phyloP scores from a whole-genome alignment of 2,329 filamentous ascomycete genomes.

The Pseudogymnoascus sp. region DNA sequence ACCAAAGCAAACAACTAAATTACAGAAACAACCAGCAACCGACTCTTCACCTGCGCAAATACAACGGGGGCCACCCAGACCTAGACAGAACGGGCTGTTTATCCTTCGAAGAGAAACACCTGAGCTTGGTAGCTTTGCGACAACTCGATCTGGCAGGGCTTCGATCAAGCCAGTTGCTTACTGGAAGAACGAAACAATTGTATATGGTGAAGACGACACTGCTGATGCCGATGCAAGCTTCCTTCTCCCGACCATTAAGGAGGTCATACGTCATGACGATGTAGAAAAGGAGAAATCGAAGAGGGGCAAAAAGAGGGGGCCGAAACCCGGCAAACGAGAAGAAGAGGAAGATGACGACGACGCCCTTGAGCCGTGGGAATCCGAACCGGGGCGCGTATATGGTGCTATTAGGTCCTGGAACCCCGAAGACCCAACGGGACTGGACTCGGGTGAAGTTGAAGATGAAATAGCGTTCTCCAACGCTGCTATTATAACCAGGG shows the following conservation, averaged over 20 bases:
- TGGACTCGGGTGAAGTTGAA: constrained; percentile 46
- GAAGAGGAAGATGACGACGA: constrained; percentile 44
- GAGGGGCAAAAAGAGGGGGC: constrained; percentile 8
- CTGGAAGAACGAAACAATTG: constrained; percentile 77
- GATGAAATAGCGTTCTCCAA: constrained; percentile 47
- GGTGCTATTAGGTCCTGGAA: constrained; percentile 61
- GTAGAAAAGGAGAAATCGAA: constrained; percentile 34
- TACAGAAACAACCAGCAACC: constrained; percentile 10
- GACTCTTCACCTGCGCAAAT: constrained; percentile 19
- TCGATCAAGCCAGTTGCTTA: constrained; percentile 73
- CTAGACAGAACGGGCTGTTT: constrained; percentile 41
- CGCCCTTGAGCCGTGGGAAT: constrained; percentile 63
- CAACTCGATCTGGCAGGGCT: constrained; percentile 68
- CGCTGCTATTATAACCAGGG: constrained; percentile 44
- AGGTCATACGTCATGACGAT: constrained; percentile 68
- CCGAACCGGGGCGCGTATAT: constrained; percentile 53
- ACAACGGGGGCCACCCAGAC: constrained; percentile 30
- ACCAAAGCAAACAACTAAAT: constrained; percentile 13
- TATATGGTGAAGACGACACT: constrained; percentile 57
- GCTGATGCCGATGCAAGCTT: constrained; percentile 48
- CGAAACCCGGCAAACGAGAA: constrained; percentile 23
- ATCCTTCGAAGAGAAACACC: constrained; percentile 45
- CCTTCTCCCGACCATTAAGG: constrained; percentile 64
- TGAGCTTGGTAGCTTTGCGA: constrained; percentile 34
- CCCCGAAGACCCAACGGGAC: constrained; percentile 49